Conservation (phyloP, 352 stramenopile species). For the Aphanomyces euteiches region DNA sequence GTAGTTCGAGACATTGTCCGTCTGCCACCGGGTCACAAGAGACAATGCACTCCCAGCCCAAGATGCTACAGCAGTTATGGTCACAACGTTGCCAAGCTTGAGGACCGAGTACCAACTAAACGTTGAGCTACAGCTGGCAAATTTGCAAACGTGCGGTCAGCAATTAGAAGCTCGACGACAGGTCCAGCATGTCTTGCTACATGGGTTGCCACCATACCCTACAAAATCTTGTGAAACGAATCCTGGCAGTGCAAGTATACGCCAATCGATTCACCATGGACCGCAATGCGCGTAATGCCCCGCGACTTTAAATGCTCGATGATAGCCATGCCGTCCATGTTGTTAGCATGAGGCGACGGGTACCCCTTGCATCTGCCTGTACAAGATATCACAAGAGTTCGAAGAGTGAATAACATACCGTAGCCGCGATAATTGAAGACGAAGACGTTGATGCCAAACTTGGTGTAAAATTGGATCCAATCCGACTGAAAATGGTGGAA, state of each 20-base stretch:
- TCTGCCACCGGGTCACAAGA: constrained; percentile 75
- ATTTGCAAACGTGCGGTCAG: constrained; percentile 76
- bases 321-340: constrained; percentile 47
- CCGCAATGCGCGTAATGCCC: constrained; percentile 51
- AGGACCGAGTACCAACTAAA: constrained; percentile 44
- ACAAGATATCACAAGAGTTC: not conserved
- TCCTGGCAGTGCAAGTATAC: constrained; percentile 25
- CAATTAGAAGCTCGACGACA: constrained; percentile 63
- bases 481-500: constrained; percentile 87
- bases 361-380: constrained; percentile 16
- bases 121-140: constrained; percentile 72
- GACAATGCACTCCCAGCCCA: constrained; percentile 66
- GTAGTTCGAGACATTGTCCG: constrained; percentile 74
- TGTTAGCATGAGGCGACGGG: constrained; percentile 29
- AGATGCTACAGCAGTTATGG: constrained; percentile 27
- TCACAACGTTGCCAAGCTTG: not conserved
- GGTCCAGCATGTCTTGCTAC: constrained; percentile 49
- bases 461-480: constrained; percentile 85
- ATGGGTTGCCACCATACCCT: constrained; percentile 70
- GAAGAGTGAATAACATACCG: constrained; percentile 32
- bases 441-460: constrained; percentile 70
- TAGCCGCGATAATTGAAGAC: constrained; percentile 88
- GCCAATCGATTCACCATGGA: constrained; percentile 83
- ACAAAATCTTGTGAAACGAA: not conserved
- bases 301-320: constrained; percentile 59